Base-by-base conservation (phyloP, 345 rosid genomes). In the Triadica sebifera region DNA sequence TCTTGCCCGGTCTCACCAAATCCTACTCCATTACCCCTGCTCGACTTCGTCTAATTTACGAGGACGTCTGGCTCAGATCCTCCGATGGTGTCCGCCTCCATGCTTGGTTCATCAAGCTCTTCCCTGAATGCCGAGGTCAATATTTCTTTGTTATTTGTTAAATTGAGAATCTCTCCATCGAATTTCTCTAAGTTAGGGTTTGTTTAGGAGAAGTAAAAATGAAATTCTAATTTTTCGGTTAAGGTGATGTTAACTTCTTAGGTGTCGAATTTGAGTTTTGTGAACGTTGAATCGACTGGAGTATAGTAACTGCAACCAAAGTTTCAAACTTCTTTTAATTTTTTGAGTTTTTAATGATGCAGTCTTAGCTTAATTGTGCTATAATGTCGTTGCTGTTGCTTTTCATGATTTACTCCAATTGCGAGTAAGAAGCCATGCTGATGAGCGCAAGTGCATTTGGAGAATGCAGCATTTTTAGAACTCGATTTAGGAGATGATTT, bases 31-130 rank as follows among this genome's bases (percentile, higher is more conserved):
- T 95, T 47, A 89, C 93, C 3, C 99, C 98, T 2, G 72, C 91
- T 61, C 91, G 98, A 71, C 91, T 93, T 74, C 89, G 86, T 34
- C 98, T 95, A 76, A 2, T 51, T 39, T 95, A 91, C 83, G 97
- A 95, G 73, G 98, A 95, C 74, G 92, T 95, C 65, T 95, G 99
- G 99, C 97, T 95, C 80, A 81, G 81, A 84, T 89, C 99, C 78
- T 84, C 97, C 41, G 99, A 95, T 66, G 99, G 98, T 47, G 83
- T 90, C 67, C 93, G 89, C 34, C 99, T 95, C 62, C 99, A 95
- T 75, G 81, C 98, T 64, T 95, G 99, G 99, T 93, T 95, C 87
- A 90, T 95, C 88, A 95, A 88, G 80, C 83, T 90, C 84, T 78
- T 85, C 65, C 93, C 99, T 46, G 86, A 87, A 0, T 85, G 93